Conservation (phyloP, 768 basidiomycete genomes). For the Rhodocollybia butyracea region DNA sequence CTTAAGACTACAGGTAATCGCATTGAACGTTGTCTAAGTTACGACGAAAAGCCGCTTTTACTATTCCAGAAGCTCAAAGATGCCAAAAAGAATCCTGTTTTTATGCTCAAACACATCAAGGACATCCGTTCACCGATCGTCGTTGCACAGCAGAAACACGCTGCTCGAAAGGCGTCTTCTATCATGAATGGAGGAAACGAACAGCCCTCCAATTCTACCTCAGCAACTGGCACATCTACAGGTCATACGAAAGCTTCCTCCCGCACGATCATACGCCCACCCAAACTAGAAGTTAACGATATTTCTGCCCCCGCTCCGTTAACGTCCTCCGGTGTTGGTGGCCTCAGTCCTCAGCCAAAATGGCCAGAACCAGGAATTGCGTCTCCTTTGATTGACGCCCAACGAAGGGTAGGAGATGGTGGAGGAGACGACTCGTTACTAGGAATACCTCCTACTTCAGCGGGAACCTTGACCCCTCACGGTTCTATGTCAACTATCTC, state of each 20-base stretch:
- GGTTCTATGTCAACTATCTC: not conserved
- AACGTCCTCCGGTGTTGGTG: constrained; percentile 34
- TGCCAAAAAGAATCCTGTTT: constrained; percentile 95
- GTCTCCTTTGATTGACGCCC: constrained; percentile 54
- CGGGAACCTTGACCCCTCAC: constrained; percentile 4
- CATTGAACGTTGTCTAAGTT: constrained; percentile 91
- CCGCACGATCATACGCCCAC: constrained; percentile 53
- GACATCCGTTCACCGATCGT: constrained; percentile 97
- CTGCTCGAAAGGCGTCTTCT: constrained; percentile 75
- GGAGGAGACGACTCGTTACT: constrained; percentile 26
- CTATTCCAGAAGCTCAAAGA: constrained; percentile 98
- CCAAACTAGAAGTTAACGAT: constrained; percentile 69
- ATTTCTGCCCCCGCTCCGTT: constrained; percentile 47
- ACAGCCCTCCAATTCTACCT: constrained; percentile 14
- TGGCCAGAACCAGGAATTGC: constrained; percentile 69
- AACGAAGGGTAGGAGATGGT: constrained; percentile 31
- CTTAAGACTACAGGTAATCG: constrained; percentile 50
- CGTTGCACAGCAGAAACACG: constrained; percentile 95
- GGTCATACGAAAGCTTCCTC: constrained; percentile 42
- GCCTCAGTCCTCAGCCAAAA: constrained; percentile 62
- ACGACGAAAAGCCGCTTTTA: constrained; percentile 95
- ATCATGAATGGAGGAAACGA: constrained; percentile 35
- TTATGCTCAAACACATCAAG: constrained; percentile 96
- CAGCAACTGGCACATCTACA: constrained; percentile 38
- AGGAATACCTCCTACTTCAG: constrained; percentile 1